Evolutionary conservation across 345 rosid species (phyloP), one percentile per base, ranked within the genome.

Genomic region (Eucalyptus cloeziana): DNA sequence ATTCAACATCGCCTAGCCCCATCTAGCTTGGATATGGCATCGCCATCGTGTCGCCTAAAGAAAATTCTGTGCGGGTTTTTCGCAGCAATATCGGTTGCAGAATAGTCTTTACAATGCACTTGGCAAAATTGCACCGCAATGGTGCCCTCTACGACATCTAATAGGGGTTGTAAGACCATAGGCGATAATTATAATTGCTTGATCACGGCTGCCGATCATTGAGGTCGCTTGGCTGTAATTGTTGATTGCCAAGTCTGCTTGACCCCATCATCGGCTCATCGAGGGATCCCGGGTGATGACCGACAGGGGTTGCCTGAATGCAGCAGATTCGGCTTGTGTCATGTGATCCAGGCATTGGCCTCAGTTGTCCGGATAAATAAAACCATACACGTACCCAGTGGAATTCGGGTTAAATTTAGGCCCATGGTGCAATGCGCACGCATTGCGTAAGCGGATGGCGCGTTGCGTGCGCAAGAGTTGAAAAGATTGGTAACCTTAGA

Each of bases 241-340:
- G 6, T 69, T 31, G 80, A 33, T 4, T 19, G 80, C 7, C 6
- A 16, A 11, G 2, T n/a, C 3, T 0, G 0, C 10, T 7, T 3
- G 8, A n/a, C 19, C 17, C 37, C 19, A 7, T 64, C 40, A 8
- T 64, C 10, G 6, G 79, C 43, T 67, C 40, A 10, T 33, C 24
- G 11, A 5, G 22, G 10, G 79, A 67, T 33, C 79, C 19, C 10
- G 0, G 11, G 40, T 31, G 79, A n/a, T 16, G 76, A 13, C 5
- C 10, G 76, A 16, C 6, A 0, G 37, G 9, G 76, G 37, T 14
- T 0, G 40, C 40, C 76, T n/a, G 79, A 33, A 19, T 2, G 13
- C 45, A 17, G 25, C 12, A 37, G 22, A 71, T 33, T 33, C 11
- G 25, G 45, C 44, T 8, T 12, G 24, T 1, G 25, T 19, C n/a